phyloP scores from a whole-genome alignment of 306 rosid genomes.

The Erythrophleum fordii region DNA sequence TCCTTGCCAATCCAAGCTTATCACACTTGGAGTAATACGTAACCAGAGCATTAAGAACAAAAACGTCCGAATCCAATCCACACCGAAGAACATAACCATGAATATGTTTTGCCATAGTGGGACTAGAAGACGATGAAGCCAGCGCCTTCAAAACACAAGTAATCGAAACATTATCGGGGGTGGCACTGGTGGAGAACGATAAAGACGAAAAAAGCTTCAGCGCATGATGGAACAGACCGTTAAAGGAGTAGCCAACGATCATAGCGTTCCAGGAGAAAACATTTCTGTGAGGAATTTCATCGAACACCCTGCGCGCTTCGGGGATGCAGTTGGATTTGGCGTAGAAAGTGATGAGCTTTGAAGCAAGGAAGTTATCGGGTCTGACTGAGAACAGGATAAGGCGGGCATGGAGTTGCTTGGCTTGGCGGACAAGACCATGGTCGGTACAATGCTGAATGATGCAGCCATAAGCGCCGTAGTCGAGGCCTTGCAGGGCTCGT shows the following conservation, averaged over 20 bases:
- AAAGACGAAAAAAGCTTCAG: constrained; percentile 60
- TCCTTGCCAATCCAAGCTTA: constrained; percentile 57
- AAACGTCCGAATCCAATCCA: constrained; percentile 59
- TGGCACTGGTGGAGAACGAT: constrained; percentile 30
- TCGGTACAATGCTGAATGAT: constrained; percentile 66
- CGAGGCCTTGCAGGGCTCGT: constrained; percentile 45
- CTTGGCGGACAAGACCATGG: constrained; percentile 62
- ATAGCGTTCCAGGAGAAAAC: constrained; percentile 83
- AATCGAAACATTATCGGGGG: constrained; percentile 62
- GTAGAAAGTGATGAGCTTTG: constrained; percentile 69
- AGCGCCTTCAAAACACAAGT: constrained; percentile 71
- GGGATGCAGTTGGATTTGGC: constrained; percentile 49
- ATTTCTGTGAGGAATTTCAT: constrained; percentile 54
- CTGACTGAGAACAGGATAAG: constrained; percentile 62
- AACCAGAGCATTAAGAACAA: constrained; percentile 69
- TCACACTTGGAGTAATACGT: constrained; percentile 70
- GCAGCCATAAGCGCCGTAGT: constrained; percentile 66
- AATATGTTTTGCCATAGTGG: constrained; percentile 48
- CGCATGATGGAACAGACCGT: constrained; percentile 51
- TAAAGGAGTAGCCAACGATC: constrained; percentile 67
- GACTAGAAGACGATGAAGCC: constrained; percentile 39
- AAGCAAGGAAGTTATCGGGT: constrained; percentile 85
- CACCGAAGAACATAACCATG: constrained; percentile 63
- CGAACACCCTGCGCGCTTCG: constrained; percentile 73
- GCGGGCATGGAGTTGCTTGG: constrained; percentile 84